phyloP scores from a whole-genome alignment of 257 asterid species.

The Solanum rostratum region DNA sequence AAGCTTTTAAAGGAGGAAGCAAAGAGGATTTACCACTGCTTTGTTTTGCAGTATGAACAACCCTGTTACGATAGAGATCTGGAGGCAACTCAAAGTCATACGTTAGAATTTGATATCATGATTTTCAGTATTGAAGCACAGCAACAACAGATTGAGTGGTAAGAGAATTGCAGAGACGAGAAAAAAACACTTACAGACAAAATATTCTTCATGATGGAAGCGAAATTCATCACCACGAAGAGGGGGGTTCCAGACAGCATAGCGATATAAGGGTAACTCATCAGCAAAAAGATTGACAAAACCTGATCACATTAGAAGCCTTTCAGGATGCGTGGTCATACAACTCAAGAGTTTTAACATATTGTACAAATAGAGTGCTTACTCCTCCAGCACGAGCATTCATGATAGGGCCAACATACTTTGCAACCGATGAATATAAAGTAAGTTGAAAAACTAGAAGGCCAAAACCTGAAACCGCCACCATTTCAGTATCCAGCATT shows the following conservation, averaged over 20 bases:
- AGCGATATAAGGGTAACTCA: constrained; percentile 65
- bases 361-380: neutral
- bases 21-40: constrained; percentile 52
- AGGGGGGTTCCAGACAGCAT: constrained; percentile 43
- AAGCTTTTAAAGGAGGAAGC: neutral
- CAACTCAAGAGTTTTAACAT: neutral
- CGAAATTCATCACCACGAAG: constrained; percentile 39
- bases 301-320: constrained; percentile 25
- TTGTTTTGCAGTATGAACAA: constrained; percentile 64
- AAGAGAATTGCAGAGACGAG: neutral
- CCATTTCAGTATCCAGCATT: neutral
- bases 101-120: neutral
- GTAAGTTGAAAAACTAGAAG: constrained; percentile 61
- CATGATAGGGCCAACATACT: constrained; percentile 42
- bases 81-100: constrained; percentile 7
- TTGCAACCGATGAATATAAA: constrained; percentile 42
- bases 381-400: constrained; percentile 67
- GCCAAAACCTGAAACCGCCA: constrained; percentile 52
- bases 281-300: constrained; percentile 44
- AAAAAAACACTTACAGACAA: constrained; percentile 42
- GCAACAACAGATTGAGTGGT: neutral
- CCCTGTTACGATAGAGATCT: constrained; percentile 66
- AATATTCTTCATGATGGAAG: constrained; percentile 56
- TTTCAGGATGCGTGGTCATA: neutral
- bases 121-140: neutral